Evolutionary conservation across 768 basidiomycete genomes (phyloP).

Genomic region (Phanerochaete carnosa): DNA sequence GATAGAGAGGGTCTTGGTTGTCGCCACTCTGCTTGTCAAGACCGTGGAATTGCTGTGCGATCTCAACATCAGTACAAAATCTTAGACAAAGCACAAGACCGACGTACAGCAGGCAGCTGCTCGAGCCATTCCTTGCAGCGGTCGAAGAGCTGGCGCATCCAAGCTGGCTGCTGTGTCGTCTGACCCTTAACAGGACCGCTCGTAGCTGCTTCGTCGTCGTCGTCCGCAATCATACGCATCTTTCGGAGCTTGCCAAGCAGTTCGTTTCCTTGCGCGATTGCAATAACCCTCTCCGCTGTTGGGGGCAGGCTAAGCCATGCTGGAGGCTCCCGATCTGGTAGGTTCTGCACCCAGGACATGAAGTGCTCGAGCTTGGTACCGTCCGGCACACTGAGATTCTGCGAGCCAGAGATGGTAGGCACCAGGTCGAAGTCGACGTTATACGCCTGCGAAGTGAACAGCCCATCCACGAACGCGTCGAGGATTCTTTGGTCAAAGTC

Average conservation of each 20-base stretch:
- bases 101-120: conserved; percentile 65
- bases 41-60: conserved; percentile 55
- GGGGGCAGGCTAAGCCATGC: conserved; percentile 93
- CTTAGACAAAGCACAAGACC: neutral
- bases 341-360: conserved; percentile 79
- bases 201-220: conserved; percentile 56
- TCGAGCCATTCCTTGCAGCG: conserved; percentile 83
- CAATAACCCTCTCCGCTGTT: conserved; percentile 90
- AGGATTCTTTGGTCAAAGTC: conserved; percentile 93
- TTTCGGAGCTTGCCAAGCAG: conserved; percentile 85
- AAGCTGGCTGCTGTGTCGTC: conserved; percentile 78
- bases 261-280: conserved; percentile 87
- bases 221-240: conserved; percentile 87
- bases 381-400: conserved; percentile 73
- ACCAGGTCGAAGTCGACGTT: conserved; percentile 93
- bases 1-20: conserved; percentile 80
- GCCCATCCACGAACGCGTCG: conserved; percentile 86
- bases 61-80: neutral
- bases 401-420: conserved; percentile 52
- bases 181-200: conserved; percentile 61
- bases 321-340: conserved; percentile 93
- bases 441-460: conserved; percentile 87
- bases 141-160: conserved; percentile 87
- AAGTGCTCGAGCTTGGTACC: conserved; percentile 93
- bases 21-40: conserved; percentile 64